A percentile compares a stretch with the other conserved stretches of the same genome.
Evolutionary conservation across 176 grass and related monocot species (phyloP).

Genomic region (Zizania latifolia): DNA sequence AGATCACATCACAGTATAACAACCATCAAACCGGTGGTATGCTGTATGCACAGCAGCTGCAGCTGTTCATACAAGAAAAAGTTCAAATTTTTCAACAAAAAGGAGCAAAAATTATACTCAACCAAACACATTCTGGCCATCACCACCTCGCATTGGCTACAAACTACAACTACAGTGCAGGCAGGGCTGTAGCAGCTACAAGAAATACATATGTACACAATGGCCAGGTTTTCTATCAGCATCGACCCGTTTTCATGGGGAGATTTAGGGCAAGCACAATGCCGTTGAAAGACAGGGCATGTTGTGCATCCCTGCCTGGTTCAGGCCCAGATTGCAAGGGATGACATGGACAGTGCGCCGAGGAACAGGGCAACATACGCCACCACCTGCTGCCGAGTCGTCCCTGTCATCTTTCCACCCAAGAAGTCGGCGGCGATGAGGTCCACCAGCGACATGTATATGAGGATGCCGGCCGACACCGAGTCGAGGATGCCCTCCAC

Average conservation of each 20-base stretch:
- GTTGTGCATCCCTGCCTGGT: too few species aligned
- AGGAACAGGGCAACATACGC: slow-evolving; percentile 50
- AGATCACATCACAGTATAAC: neutral
- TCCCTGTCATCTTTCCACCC: slow-evolving; percentile 41
- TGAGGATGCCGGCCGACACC: slow-evolving; percentile 77
- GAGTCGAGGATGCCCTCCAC: slow-evolving; percentile 80
- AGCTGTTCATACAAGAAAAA: neutral
- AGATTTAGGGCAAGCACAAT: too few species aligned
- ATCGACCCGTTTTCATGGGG: neutral
- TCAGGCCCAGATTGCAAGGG: slow-evolving; percentile 81
- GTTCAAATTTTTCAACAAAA: neutral
- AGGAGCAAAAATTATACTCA: neutral
- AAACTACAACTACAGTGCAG: neutral
- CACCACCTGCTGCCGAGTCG: slow-evolving; percentile 37
- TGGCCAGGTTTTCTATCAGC: neutral
- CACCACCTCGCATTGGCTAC: neutral
- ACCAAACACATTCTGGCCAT: neutral
- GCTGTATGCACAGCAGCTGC: too few species aligned
- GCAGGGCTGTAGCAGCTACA: neutral
- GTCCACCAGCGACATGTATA: slow-evolving; percentile 91
- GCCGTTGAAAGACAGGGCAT: too few species aligned
- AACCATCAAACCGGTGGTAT: neutral
- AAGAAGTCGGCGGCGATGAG: slow-evolving; percentile 85
- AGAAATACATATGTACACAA: neutral
- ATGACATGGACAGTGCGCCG: slow-evolving; percentile 72